Conservation (phyloP, 768 basidiomycete genomes). For the Dioszegia crocea region DNA sequence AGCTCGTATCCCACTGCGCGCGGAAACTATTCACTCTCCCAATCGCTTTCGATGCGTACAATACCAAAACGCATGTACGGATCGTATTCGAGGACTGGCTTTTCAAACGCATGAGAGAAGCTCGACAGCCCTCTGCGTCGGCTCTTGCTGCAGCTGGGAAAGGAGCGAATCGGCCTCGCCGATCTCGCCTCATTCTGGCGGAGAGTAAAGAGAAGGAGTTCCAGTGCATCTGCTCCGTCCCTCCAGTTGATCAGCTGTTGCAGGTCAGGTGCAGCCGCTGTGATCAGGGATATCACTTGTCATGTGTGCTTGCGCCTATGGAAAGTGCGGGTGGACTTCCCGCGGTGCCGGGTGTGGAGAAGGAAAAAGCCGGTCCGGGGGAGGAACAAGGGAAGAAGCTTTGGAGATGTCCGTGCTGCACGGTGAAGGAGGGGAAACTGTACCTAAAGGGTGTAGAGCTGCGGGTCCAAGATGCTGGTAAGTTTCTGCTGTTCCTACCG, state of each 20-base stretch:
- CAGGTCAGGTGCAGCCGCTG: constrained; percentile 30
- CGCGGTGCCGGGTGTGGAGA: neutral
- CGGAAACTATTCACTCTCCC: constrained; percentile 37
- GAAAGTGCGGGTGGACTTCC: constrained; percentile 12
- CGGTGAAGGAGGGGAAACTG: constrained; percentile 35
- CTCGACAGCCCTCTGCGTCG: constrained; percentile 11
- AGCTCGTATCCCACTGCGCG: constrained; percentile 23
- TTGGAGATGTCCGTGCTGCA: constrained; percentile 46
- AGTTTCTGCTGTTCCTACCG: constrained; percentile 2
- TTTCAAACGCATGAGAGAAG: constrained; percentile 23
- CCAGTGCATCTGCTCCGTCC: constrained; percentile 26
- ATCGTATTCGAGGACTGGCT: constrained; percentile 33
- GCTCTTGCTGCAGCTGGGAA: neutral
- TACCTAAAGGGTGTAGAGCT: constrained; percentile 30
- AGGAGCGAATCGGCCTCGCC: constrained; percentile 13
- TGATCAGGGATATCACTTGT: constrained; percentile 39
- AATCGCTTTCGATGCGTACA: constrained; percentile 24
- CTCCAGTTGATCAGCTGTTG: constrained; percentile 15
- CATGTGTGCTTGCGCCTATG: constrained; percentile 32
- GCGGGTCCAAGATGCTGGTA: constrained; percentile 31
- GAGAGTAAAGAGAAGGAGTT: constrained; percentile 24
- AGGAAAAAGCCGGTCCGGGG: neutral
- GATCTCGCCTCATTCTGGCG: constrained; percentile 28
- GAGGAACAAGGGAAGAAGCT: constrained; percentile 4
- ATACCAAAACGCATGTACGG: constrained; percentile 14